These are phyloP conservation scores for Cyclocybe cylindracea DNA, from an alignment of 768 basidiomycete species.

Conservation along the genomic window DNA sequence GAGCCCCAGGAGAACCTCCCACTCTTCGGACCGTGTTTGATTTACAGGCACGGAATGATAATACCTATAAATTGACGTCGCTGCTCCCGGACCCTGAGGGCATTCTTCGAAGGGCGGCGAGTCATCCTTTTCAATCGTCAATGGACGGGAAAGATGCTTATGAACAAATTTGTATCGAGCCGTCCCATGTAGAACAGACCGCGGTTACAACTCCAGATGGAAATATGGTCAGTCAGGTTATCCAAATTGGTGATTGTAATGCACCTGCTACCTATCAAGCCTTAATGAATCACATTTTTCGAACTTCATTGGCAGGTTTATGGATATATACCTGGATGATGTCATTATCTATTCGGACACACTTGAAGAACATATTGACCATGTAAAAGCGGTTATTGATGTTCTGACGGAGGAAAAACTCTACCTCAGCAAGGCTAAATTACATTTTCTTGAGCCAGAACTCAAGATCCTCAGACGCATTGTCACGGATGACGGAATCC, in stretches of 20 bases:
- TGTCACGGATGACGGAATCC: slow-evolving; percentile 37
- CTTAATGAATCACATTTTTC: slow-evolving; percentile 38
- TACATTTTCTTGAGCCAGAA: slow-evolving; percentile 27
- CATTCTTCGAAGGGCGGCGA: slow-evolving; percentile 33
- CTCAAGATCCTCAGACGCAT: slow-evolving; percentile 26
- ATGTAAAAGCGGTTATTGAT: slow-evolving; percentile 33
- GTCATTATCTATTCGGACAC: slow-evolving; percentile 44
- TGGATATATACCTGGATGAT: slow-evolving; percentile 40
- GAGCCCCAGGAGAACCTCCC: slow-evolving; percentile 14
- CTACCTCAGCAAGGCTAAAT: slow-evolving; percentile 35
- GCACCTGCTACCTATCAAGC: slow-evolving; percentile 41
- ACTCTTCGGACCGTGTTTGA: slow-evolving; percentile 35
- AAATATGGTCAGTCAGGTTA: slow-evolving; percentile 39
- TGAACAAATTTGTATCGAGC: slow-evolving; percentile 36
- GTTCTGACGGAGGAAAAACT: slow-evolving; percentile 32
- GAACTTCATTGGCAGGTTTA: slow-evolving; percentile 30
- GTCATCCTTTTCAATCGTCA: slow-evolving; percentile 25
- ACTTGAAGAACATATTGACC: slow-evolving; percentile 31
- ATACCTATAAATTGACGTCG: slow-evolving; percentile 35
- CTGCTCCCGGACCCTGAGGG: slow-evolving; percentile 43
- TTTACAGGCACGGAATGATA: slow-evolving; percentile 34
- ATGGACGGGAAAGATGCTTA: slow-evolving; percentile 42
- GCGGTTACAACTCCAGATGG: slow-evolving; percentile 38
- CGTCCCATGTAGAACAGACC: slow-evolving; percentile 21
- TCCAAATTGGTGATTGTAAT: slow-evolving; percentile 32